Base-by-base conservation (phyloP, 1,284 basidiomycete species). In the Ganoderma meredithae region DNA sequence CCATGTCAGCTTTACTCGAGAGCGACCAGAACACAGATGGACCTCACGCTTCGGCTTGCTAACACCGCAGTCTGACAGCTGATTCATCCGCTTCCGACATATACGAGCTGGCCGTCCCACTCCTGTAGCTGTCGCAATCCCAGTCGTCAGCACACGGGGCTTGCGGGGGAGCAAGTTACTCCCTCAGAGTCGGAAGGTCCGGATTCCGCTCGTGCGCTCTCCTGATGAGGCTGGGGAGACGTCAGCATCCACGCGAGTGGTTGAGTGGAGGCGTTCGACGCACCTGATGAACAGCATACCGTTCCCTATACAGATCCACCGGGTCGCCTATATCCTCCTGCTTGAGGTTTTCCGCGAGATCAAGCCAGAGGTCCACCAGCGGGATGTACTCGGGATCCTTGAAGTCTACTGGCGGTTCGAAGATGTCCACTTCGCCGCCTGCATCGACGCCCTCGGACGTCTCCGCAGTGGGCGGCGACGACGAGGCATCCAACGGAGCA, bases 301-400 rank as follows among this genome's bases (percentile, higher is more conserved):
- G 41, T 40, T 61, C 60, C 60, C 44, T 31, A 8, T 47, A 61
- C 31, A 52, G 40, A 33, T 49, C n/a, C 9, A 62, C 33, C 33
- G 61, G 61, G 36, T 49, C 47, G 17, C 31, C 31, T 8, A 52
- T 62, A 8, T 36, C 47, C 15, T 62, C 61, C 44, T 53, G 61
- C 22, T 62, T 62, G 33, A 52, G 44, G n/a, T 62, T 44, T 10
- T 33, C 61, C 6, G 19, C 10, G 27, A 62, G 44, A 52, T 62
- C 47, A 0, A 62, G 19, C 61, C 61, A 52, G 9, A 62, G 19
- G 33, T 52, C 19, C n/a, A 62, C 47, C 9, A 62, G 44, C 10
- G 61, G 61, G 4, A 55, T 55, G 17, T 31, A 33, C 52, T 55
- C 52, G 15, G 52, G 52, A 19, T 55, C 52, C 5, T 55, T 4